Evolutionary conservation across 2,329 filamentous ascomycete genomes (phyloP).

Genomic region (Rhinocladiella similis): DNA sequence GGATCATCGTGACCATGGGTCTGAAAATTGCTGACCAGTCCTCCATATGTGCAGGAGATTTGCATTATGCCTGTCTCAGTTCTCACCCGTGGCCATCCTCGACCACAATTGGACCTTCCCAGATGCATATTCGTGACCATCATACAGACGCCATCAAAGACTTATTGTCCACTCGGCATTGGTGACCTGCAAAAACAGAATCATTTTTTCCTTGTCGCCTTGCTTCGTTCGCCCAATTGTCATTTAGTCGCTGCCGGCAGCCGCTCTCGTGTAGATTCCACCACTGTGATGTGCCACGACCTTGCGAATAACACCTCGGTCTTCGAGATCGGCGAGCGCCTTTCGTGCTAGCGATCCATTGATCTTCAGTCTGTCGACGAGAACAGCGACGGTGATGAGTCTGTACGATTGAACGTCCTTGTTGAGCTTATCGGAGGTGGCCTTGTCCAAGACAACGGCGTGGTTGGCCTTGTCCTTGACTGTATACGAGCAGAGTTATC

Average conservation of each 20-base stretch:
- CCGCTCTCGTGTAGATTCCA: slow-evolving; percentile 78
- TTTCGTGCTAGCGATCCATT: slow-evolving; percentile 94
- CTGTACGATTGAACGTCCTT: slow-evolving; percentile 99
- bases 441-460: slow-evolving; percentile 97
- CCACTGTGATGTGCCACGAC: slow-evolving; percentile 94
- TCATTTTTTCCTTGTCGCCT: background rate
- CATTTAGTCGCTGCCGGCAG: slow-evolving; percentile 29
- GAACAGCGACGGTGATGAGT: slow-evolving; percentile 95
- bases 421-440: slow-evolving; percentile 95
- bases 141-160: background rate
- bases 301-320: slow-evolving; percentile 76
- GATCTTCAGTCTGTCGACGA: slow-evolving; percentile 99
- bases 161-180: background rate
- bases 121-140: slow-evolving; percentile 1
- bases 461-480: slow-evolving; percentile 99
- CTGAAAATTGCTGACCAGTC: background rate
- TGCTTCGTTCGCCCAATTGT: background rate
- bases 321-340: slow-evolving; percentile 32
- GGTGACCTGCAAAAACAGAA: background rate
- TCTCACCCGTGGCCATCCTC: background rate
- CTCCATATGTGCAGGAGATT: slow-evolving; percentile 1
- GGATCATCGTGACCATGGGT: background rate
- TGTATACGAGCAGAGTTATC: slow-evolving; percentile 42
- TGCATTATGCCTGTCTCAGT: slow-evolving; percentile 7
- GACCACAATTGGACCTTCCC: background rate